Percentiles rank a stretch among this genome's conserved stretches.
Evolutionary conservation across 164 flowering plant genomes (phyloP).

Genomic region (Sedum album): DNA sequence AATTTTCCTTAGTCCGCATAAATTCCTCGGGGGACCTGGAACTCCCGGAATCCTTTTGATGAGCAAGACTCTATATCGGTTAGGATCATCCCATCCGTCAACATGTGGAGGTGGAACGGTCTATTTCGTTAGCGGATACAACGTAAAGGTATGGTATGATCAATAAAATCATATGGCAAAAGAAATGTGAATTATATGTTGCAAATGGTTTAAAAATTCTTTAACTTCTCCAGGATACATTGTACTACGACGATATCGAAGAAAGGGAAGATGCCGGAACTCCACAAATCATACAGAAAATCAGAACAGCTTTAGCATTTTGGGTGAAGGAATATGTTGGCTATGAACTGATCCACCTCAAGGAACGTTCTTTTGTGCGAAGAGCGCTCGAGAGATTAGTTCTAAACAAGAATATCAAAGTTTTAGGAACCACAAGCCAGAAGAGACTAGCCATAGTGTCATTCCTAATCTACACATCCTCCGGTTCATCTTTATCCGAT

Average conservation of each 20-base stretch:
- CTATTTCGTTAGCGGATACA: slow-evolving; percentile 48
- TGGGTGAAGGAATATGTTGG: slow-evolving; percentile 85
- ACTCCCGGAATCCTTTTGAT: slow-evolving; percentile 55
- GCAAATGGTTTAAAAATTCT: background rate
- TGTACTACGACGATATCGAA: slow-evolving; percentile 59
- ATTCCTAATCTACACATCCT: slow-evolving; percentile 47
- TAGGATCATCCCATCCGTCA: slow-evolving; percentile 47
- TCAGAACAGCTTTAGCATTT: slow-evolving; percentile 67
- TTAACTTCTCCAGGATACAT: slow-evolving; percentile 41
- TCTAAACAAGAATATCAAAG: slow-evolving; percentile 38
- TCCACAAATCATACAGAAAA: slow-evolving; percentile 57
- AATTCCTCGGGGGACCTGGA: slow-evolving; percentile 82
- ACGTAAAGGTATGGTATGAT: slow-evolving; percentile 31
- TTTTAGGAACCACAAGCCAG: slow-evolving; percentile 50
- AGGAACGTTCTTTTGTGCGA: slow-evolving; percentile 30
- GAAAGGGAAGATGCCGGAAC: slow-evolving; percentile 84
- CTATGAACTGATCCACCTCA: slow-evolving; percentile 30
- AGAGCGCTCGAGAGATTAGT: slow-evolving; percentile 50
- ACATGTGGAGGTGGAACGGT: slow-evolving; percentile 85
- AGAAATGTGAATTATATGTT: background rate
- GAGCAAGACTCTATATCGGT: slow-evolving; percentile 44
- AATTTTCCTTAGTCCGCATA: slow-evolving; percentile 64
- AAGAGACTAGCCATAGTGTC: slow-evolving; percentile 63
- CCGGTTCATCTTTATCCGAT: slow-evolving; percentile 10
- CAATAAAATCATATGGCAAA: background rate